Conservation (phyloP, 1,139 yeast species). For the Yamadazyma dendronema region DNA sequence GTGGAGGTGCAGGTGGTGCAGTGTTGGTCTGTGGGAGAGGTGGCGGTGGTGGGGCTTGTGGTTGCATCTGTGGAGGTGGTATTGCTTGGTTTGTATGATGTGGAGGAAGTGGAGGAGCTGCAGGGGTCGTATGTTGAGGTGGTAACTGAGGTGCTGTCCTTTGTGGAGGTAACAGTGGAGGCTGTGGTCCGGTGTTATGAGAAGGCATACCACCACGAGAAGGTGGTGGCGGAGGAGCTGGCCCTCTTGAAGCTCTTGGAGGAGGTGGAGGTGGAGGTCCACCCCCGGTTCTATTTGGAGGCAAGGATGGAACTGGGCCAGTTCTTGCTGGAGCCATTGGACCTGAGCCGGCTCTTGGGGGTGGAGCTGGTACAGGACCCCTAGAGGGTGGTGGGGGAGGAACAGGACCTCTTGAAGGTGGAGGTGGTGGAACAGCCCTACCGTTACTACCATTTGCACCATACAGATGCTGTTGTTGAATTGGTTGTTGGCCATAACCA, state of each 20-base stretch:
- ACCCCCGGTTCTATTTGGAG: constrained; percentile 29
- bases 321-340: constrained; percentile 34
- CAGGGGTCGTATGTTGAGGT: constrained; percentile 6
- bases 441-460: constrained; percentile 1
- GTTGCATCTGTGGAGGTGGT: constrained; percentile 18
- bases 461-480: constrained; percentile 1
- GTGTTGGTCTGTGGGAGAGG: constrained; percentile 8
- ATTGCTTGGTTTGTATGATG: constrained; percentile 1
- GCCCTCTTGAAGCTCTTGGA: constrained; percentile 11
- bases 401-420: constrained; percentile 16
- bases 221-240: constrained; percentile 31
- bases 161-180: constrained; percentile 22
- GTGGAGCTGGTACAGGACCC: constrained; percentile 21
- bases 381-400: constrained; percentile 22
- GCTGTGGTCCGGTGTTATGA: constrained; percentile 19
- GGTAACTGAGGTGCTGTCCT: constrained; percentile 4
- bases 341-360: constrained; percentile 9
- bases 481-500: constrained; percentile 4
- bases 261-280: constrained; percentile 21
- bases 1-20: constrained; percentile 11
- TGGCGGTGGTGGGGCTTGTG: constrained; percentile 13
- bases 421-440: constrained; percentile 19
- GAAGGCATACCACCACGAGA: constrained; percentile 11
- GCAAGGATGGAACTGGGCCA: constrained; percentile 25
- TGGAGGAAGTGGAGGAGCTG: constrained; percentile 11